Evolutionary conservation across 768 basidiomycete genomes (phyloP).

Genomic region (Russula emetica): DNA sequence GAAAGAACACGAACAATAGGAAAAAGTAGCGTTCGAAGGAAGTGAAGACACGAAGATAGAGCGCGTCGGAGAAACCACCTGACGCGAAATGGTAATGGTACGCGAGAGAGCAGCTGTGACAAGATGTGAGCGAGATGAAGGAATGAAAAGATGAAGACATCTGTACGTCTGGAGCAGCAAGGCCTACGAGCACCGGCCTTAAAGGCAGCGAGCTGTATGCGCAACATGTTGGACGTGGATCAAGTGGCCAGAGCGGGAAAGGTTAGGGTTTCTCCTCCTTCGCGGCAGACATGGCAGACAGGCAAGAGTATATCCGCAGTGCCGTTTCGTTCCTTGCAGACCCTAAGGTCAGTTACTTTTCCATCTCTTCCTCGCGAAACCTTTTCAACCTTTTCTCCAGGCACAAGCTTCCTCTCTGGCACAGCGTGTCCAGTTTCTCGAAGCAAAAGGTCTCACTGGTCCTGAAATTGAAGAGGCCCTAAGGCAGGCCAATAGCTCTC

Average conservation of each 20-base stretch:
- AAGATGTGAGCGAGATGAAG: not conserved
- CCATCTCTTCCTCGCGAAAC: not conserved
- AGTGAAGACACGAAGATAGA: conserved; percentile 10
- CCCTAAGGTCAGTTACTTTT: conserved; percentile 54
- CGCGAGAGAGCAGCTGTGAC: conserved; percentile 20
- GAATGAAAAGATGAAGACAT: not conserved
- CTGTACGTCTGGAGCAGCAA: conserved; percentile 16
- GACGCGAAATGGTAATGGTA: conserved; percentile 16
- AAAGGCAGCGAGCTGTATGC: conserved; percentile 18
- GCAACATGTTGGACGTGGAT: conserved; percentile 19
- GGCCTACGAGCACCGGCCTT: conserved; percentile 24
- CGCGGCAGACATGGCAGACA: conserved; percentile 45
- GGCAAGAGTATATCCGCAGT: conserved; percentile 71
- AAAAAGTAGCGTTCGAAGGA: conserved; percentile 2
- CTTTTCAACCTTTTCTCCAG: conserved; percentile 39
- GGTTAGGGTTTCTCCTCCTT: conserved; percentile 13
- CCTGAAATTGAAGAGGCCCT: conserved; percentile 85
- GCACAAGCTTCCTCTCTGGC: conserved; percentile 72
- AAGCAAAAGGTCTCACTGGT: conserved; percentile 83
- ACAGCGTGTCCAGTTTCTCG: conserved; percentile 90
- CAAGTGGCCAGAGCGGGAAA: not conserved
- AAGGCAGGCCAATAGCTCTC: conserved; percentile 45
- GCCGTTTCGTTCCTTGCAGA: conserved; percentile 85
- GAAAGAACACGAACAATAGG: conserved; percentile 5
- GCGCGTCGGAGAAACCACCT: conserved; percentile 7